phyloP scores from a whole-genome alignment of 305 asterid genomes.

The Rubia tinctorum region DNA sequence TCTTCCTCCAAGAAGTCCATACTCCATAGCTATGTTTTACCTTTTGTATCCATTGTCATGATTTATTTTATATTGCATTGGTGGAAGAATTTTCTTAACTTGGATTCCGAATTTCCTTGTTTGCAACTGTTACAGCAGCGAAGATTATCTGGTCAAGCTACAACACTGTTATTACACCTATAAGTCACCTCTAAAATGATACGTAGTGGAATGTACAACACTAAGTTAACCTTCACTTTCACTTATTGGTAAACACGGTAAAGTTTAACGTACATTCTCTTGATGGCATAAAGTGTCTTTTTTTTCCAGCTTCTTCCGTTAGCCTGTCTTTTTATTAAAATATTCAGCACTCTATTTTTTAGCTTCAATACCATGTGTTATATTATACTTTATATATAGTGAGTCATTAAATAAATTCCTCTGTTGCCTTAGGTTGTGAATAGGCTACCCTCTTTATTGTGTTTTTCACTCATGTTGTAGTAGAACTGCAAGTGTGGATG shows the following conservation, averaged over 20 bases:
- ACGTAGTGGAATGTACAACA: background rate
- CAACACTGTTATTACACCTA: conserved; percentile 81
- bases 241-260: background rate
- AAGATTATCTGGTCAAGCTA: conserved; percentile 88
- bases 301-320: too few species aligned
- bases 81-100: background rate
- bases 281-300: too few species aligned
- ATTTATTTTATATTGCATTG: background rate
- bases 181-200: conserved; percentile 32
- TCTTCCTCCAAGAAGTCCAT: background rate
- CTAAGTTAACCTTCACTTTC: background rate
- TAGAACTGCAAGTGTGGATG: conserved; percentile 30
- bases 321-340: too few species aligned
- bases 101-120: background rate
- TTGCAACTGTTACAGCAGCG: conserved; percentile 75
- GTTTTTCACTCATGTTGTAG: conserved; percentile 26
- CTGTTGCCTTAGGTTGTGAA: conserved; percentile 13
- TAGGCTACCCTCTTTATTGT: conserved; percentile 23
- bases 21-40: background rate
- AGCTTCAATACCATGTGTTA: background rate
- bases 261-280: too few species aligned
- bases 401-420: conserved; percentile 13
- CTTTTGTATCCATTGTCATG: background rate
- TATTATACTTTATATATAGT: background rate
- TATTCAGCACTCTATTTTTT: background rate